Conservation (phyloP, 495 filamentous ascomycete genomes). For the Penicillium angulare region DNA sequence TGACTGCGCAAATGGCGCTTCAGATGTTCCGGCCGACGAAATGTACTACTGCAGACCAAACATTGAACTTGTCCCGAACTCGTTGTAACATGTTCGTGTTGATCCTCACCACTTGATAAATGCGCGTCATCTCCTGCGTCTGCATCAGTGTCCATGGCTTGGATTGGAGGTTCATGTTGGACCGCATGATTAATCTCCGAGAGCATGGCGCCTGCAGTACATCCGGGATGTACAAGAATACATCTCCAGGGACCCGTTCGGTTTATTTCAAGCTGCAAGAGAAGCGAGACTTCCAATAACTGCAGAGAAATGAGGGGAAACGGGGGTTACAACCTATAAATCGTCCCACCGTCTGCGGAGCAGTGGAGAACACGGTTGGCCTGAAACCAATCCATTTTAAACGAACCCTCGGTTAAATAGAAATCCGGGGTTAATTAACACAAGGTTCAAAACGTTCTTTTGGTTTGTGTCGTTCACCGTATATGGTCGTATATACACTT, state of each 20-base stretch:
- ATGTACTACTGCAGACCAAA: conserved; percentile 53
- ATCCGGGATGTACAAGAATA: neutral
- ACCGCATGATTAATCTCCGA: conserved; percentile 29
- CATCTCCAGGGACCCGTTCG: neutral
- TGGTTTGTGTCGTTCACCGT: too few species aligned
- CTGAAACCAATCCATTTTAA: conserved; percentile 4
- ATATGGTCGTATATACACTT: too few species aligned
- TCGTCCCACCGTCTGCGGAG: conserved; percentile 14
- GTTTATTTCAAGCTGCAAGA: conserved; percentile 3
- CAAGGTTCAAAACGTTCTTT: neutral
- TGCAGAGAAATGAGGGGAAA: conserved; percentile 15
- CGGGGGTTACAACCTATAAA: conserved; percentile 4
- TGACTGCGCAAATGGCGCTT: conserved; percentile 72
- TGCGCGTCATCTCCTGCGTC: conserved; percentile 10
- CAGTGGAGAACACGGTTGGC: conserved; percentile 13
- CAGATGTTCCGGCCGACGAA: conserved; percentile 67
- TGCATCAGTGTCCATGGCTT: conserved; percentile 2
- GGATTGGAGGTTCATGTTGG: conserved; percentile 17
- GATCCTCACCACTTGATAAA: conserved; percentile 19
- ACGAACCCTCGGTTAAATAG: conserved; percentile 24
- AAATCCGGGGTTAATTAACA: conserved; percentile 16
- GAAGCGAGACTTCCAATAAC: neutral
- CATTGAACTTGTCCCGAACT: conserved; percentile 39
- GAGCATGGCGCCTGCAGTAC: conserved; percentile 30
- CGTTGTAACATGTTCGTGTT: conserved; percentile 10